These are phyloP conservation scores for Beauveria australis DNA, from an alignment of 2,329 filamentous ascomycete genomes.

Conservation along the genomic window DNA sequence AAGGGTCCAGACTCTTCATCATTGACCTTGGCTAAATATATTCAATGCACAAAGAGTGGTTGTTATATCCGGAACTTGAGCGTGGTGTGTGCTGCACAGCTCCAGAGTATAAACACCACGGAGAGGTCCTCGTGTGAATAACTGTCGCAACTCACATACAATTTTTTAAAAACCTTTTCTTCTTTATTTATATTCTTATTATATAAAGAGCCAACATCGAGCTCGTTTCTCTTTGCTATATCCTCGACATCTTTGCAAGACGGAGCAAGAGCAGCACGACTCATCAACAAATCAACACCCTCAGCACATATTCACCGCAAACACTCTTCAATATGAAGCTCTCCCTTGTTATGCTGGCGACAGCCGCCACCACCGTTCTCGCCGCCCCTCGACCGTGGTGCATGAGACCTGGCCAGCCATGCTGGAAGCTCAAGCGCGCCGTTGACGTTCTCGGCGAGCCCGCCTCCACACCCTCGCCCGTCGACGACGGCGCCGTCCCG, in stretches of 20 bases:
- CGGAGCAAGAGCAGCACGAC: neutral
- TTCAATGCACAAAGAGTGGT: neutral
- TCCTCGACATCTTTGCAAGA: neutral
- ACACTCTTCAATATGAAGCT: neutral
- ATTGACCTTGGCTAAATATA: neutral
- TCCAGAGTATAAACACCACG: neutral
- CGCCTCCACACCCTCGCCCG: constrained; percentile 8
- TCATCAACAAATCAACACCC: neutral
- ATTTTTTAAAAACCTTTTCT: neutral
- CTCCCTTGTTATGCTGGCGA: neutral
- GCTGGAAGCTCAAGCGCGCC: constrained; percentile 27
- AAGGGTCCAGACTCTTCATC: neutral
- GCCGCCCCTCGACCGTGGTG: constrained; percentile 1
- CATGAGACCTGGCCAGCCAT: neutral
- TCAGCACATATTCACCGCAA: neutral
- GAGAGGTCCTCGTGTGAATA: neutral
- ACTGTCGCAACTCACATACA: neutral
- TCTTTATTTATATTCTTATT: neutral
- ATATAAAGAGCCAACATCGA: neutral
- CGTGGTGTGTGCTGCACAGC: neutral
- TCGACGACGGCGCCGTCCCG: constrained; percentile 20
- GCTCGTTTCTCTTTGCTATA: neutral
- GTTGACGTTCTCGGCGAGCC: constrained; percentile 24
- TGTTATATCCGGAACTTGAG: neutral
- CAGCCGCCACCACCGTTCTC: neutral